phyloP scores from a whole-genome alignment of 805 yeast genomes.

The Starmera amethionina region DNA sequence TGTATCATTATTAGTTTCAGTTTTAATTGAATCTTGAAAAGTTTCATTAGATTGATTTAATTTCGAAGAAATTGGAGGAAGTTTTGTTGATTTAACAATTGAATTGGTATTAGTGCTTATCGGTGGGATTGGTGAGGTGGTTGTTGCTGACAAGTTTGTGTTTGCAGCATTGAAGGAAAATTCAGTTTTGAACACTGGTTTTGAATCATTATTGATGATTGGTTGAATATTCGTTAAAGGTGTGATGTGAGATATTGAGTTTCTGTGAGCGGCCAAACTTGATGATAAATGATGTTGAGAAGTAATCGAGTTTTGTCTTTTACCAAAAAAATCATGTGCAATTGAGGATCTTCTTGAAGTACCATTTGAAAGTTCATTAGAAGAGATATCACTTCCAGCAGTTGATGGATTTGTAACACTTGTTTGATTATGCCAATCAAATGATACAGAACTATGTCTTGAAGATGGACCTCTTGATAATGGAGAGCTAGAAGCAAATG shows the following conservation, averaged over 20 bases:
- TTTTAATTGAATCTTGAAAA: no score
- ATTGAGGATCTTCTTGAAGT: constrained; percentile 31
- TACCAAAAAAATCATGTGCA: constrained; percentile 30
- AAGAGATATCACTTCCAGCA: not conserved
- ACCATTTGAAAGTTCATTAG: constrained; percentile 18
- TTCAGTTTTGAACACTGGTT: not conserved
- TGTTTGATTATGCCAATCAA: constrained; percentile 17
- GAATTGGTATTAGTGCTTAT: no score
- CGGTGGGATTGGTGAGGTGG: no score
- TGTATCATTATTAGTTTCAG: not conserved
- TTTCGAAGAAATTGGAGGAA: no score
- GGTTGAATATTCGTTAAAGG: not conserved
- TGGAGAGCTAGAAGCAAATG: constrained; percentile 23
- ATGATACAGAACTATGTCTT: constrained; percentile 31
- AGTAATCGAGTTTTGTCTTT: constrained; percentile 12
- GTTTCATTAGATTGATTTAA: no score
- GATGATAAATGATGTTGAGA: constrained; percentile 15
- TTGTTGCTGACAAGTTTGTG: not conserved
- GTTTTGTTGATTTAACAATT: no score
- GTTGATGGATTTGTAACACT: constrained; percentile 4
- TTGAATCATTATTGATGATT: not conserved
- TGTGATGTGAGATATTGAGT: not conserved
- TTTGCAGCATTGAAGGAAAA: not conserved
- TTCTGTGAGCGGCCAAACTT: constrained; percentile 3
- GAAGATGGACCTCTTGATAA: constrained; percentile 25